These are phyloP conservation scores for Nicotiana noctiflora DNA, from an alignment of 257 asterid genomes.

Conservation along the genomic window DNA sequence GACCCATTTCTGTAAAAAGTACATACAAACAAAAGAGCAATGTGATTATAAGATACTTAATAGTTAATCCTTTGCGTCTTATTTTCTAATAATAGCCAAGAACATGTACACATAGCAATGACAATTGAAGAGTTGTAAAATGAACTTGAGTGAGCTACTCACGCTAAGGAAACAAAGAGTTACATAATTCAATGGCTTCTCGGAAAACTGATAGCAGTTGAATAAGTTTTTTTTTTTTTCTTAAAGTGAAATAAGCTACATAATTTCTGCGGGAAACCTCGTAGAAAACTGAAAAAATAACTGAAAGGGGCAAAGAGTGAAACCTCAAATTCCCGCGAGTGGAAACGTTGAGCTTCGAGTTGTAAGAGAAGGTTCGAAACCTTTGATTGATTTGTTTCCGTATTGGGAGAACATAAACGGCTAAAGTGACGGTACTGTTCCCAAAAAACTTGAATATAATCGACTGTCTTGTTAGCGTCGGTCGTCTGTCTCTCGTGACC, in stretches of 20 bases:
- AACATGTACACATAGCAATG: not conserved
- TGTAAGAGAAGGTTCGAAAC: not conserved
- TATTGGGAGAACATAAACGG: not conserved
- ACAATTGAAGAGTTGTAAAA: not conserved
- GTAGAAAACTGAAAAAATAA: not conserved
- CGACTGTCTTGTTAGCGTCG: not conserved
- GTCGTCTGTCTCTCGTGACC: not conserved
- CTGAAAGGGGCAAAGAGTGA: not conserved
- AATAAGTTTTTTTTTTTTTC: no score
- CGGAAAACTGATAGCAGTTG: not conserved
- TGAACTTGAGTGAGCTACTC: not conserved
- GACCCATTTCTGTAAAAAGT: conserved; percentile 49
- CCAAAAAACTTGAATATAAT: no score
- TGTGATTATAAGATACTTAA: not conserved
- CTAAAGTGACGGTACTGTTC: not conserved
- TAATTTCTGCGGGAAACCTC: not conserved
- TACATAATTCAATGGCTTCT: not conserved
- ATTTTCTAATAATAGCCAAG: not conserved
- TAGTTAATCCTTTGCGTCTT: not conserved
- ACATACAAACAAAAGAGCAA: not conserved
- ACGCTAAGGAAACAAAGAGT: not conserved
- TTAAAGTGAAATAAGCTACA: not conserved
- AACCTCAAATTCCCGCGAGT: not conserved
- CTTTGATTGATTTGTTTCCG: not conserved
- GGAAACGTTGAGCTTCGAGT: not conserved